These are phyloP conservation scores for Berberis thunbergii DNA, from an alignment of 164 flowering plant species.

Conservation along the genomic window DNA sequence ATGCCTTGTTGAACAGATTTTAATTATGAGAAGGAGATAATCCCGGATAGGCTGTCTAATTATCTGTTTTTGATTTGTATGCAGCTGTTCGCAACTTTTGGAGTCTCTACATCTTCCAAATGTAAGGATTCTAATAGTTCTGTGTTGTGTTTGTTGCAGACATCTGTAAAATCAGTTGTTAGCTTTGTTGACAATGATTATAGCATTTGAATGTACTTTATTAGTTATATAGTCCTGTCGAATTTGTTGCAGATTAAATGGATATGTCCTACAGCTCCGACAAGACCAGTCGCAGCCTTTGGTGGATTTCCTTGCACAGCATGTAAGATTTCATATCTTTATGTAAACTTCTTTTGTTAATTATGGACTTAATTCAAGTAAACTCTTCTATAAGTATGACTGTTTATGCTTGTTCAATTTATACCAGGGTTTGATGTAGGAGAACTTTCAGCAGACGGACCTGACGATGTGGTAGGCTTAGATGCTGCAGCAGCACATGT, in stretches of 20 bases:
- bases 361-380: no score
- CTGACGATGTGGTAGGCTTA: slow-evolving; percentile 85
- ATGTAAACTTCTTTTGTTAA: neutral
- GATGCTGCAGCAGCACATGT: slow-evolving; percentile 96
- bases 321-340: slow-evolving; percentile 34
- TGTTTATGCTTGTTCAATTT: slow-evolving; percentile 5
- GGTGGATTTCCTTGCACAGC: slow-evolving; percentile 71
- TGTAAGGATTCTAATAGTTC: no score
- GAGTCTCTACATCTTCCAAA: no score
- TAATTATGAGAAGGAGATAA: no score
- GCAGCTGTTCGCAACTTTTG: no score
- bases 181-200: no score
- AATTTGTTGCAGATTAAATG: slow-evolving; percentile 40
- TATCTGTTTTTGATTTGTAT: no score
- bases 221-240: neutral
- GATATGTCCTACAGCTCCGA: slow-evolving; percentile 66
- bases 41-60: no score
- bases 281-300: slow-evolving; percentile 41
- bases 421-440: slow-evolving; percentile 83
- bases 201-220: no score
- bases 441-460: slow-evolving; percentile 82
- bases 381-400: neutral
- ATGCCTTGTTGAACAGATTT: no score
- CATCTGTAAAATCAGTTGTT: no score
- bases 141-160: no score